These are phyloP conservation scores for Alternaria sp. DNA, from an alignment of 2,329 filamentous ascomycete genomes.

Conservation along the genomic window DNA sequence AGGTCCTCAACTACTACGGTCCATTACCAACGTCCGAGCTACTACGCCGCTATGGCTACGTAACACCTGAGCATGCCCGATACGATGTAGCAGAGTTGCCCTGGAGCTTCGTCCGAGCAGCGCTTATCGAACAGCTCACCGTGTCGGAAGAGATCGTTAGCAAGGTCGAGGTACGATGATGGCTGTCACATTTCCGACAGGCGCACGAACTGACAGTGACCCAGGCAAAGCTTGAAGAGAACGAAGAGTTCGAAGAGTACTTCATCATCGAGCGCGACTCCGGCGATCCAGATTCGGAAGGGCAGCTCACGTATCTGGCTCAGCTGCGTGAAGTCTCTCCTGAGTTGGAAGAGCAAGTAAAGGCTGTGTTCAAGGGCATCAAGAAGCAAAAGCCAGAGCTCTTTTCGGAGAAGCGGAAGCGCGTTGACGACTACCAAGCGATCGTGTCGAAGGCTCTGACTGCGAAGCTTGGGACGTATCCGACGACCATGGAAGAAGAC, in stretches of 20 bases:
- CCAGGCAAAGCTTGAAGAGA: background rate
- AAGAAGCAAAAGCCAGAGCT: constrained; percentile 14
- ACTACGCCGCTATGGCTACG: constrained; percentile 29
- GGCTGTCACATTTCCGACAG: fast-evolving
- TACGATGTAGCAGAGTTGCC: constrained; percentile 29
- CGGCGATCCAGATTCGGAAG: constrained; percentile 27
- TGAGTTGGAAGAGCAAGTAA: constrained; percentile 28
- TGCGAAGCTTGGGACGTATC: constrained; percentile 20
- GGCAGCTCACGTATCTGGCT: constrained; percentile 14
- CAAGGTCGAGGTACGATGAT: background rate
- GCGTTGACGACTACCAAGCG: constrained; percentile 11
- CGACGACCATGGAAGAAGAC: constrained; percentile 20
- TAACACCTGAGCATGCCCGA: constrained; percentile 25
- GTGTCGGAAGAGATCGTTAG: constrained; percentile 5
- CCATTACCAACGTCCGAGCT: constrained; percentile 30
- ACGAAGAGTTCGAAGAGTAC: constrained; percentile 22
- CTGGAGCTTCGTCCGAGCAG: constrained; percentile 18
- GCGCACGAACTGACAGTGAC: background rate
- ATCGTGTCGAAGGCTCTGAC: constrained; percentile 14
- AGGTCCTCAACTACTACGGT: constrained; percentile 33
- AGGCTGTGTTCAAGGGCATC: constrained; percentile 17
- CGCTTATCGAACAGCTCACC: constrained; percentile 6
- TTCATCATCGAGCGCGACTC: constrained; percentile 32
- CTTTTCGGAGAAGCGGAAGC: constrained; percentile 18
- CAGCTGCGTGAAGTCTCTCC: constrained; percentile 17